A percentile compares a stretch with the other conserved stretches of the same genome.
Conservation (phyloP, 768 basidiomycete species). For the Leccinum longicurvipes region DNA sequence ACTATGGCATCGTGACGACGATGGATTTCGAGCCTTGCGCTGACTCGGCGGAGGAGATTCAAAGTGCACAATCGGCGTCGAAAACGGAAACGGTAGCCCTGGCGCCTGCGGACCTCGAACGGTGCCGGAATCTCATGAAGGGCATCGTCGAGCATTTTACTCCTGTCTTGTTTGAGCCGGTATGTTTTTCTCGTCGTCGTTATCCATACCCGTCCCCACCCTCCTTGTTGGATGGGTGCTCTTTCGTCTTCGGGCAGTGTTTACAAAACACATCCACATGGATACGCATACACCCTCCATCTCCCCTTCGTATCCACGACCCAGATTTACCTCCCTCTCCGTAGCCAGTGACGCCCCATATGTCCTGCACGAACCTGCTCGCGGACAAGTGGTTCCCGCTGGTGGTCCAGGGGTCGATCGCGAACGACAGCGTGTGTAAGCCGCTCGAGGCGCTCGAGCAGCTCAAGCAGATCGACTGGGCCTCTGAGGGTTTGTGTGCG, state of each 20-base stretch:
- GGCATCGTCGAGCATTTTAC: constrained; percentile 64
- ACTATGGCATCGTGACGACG: constrained; percentile 61
- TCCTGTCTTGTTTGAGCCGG: constrained; percentile 67
- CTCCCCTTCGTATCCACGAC: neutral
- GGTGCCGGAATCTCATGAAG: constrained; percentile 49
- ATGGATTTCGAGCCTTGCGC: constrained; percentile 51
- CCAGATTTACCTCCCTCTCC: neutral
- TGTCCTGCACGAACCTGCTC: constrained; percentile 69
- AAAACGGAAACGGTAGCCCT: constrained; percentile 13
- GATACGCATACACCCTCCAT: neutral
- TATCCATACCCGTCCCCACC: neutral
- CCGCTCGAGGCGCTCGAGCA: constrained; percentile 69
- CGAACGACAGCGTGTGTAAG: constrained; percentile 58
- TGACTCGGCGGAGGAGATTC: constrained; percentile 3
- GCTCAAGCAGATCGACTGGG: constrained; percentile 61
- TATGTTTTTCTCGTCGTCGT: constrained; percentile 10
- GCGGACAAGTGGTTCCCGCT: constrained; percentile 70
- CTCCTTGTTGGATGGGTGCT: neutral
- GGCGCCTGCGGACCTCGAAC: constrained; percentile 34
- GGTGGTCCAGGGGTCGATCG: constrained; percentile 67
- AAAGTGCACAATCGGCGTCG: neutral
- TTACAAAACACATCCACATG: neutral
- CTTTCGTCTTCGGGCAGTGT: no score
- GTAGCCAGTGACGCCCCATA: constrained; percentile 58
- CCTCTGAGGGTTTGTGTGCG: constrained; percentile 50